A percentile compares a stretch with the other conserved stretches of the same genome.
These are phyloP conservation scores for Candida sithepensis DNA, from an alignment of 805 yeast genomes.

Conservation along the genomic window DNA sequence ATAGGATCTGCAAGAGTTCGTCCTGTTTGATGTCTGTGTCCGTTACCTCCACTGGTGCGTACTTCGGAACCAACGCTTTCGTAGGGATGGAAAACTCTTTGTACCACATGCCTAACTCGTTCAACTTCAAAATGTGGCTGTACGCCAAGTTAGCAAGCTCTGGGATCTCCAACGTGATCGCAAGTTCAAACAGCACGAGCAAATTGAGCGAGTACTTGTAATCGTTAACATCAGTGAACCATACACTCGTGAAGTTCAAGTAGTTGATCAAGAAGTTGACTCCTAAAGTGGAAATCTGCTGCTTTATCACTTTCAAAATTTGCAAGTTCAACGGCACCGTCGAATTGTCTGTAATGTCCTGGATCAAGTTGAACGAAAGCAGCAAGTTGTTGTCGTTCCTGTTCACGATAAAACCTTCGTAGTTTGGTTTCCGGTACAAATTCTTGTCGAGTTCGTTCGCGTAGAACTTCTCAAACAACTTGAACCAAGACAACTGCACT, in stretches of 20 bases:
- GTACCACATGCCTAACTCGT: constrained; percentile 16
- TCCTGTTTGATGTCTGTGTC: constrained; percentile 3
- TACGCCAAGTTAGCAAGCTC: constrained; percentile 10
- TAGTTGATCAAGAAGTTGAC: constrained; percentile 24
- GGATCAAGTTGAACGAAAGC: constrained; percentile 36
- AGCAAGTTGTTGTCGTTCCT: constrained; percentile 38
- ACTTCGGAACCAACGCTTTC: background rate
- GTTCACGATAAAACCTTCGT: constrained; percentile 38
- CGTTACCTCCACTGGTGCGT: too few relatives aligned
- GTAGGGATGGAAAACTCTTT: constrained; percentile 9
- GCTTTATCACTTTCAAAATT: constrained; percentile 23
- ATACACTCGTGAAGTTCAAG: constrained; percentile 15
- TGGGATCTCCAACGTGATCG: constrained; percentile 3
- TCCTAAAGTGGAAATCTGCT: constrained; percentile 21
- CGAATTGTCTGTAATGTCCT: constrained; percentile 26
- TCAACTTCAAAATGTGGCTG: constrained; percentile 7
- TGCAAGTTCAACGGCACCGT: constrained; percentile 23
- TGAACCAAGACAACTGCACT: constrained; percentile 39
- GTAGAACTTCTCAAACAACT: constrained; percentile 34
- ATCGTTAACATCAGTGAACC: constrained; percentile 17
- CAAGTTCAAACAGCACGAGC: constrained; percentile 12
- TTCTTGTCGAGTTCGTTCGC: constrained; percentile 12
- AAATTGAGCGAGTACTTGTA: constrained; percentile 19
- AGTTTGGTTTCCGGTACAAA: constrained; percentile 35
- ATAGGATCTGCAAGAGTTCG: constrained; percentile 6